These are phyloP conservation scores for Pestalotiopsis sp. DNA, from an alignment of 2,329 filamentous ascomycete species.

Conservation along the genomic window DNA sequence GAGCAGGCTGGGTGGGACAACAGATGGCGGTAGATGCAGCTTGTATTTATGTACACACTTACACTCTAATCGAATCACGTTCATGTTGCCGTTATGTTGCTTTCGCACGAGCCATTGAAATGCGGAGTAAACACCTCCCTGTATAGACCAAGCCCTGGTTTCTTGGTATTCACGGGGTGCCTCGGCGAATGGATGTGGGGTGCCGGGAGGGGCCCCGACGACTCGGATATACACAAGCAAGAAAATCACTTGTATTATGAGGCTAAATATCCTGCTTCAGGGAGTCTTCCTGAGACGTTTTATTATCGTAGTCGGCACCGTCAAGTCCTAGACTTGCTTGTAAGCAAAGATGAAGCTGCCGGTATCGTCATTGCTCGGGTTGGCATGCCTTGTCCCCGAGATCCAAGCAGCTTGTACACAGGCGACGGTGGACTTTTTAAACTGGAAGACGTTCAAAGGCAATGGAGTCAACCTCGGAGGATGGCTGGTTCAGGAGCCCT, in stretches of 20 bases:
- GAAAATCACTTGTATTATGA: not conserved
- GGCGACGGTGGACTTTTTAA: not conserved
- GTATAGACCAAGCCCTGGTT: too few species aligned
- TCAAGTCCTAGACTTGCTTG: not conserved
- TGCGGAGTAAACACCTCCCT: too few species aligned
- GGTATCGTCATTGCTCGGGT: not conserved
- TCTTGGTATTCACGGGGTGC: too few species aligned
- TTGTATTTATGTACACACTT: not conserved
- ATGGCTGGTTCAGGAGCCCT: slow-evolving; percentile 35
- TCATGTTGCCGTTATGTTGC: too few species aligned
- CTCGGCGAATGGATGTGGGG: not conserved
- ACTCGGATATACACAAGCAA: not conserved
- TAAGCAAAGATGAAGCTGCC: not conserved
- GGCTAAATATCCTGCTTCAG: not conserved
- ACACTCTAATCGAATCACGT: too few species aligned
- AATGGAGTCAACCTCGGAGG: slow-evolving; percentile 32
- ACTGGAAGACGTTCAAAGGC: slow-evolving; percentile 24
- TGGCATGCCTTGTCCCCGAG: not conserved
- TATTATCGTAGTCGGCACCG: not conserved
- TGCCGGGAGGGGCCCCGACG: not conserved
- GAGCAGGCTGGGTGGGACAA: slow-evolving; percentile 45
- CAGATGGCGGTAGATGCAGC: slow-evolving; percentile 34
- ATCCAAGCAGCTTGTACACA: not conserved
- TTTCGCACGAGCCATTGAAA: too few species aligned
- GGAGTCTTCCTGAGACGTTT: not conserved